phyloP scores from a whole-genome alignment of 164 flowering plant genomes.

The Nymphaea thermarum region DNA sequence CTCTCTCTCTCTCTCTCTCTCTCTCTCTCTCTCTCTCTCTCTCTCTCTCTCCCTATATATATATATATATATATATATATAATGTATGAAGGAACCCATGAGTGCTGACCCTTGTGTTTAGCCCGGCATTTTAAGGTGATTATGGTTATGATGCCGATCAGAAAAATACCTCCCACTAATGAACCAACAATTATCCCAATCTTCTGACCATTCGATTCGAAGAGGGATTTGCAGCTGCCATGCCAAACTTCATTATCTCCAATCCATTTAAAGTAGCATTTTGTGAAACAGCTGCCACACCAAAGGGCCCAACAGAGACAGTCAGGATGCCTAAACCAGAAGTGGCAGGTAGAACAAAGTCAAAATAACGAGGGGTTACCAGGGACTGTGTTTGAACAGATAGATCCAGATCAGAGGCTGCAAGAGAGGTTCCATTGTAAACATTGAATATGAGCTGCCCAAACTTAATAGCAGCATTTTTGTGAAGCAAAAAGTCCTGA shows the following conservation, averaged over 20 bases:
- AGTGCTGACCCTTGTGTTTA: conserved; percentile 6
- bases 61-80: too few species aligned
- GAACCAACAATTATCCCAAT: conserved; percentile 27
- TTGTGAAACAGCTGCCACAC: conserved; percentile 17
- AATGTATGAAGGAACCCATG: conserved; percentile 10
- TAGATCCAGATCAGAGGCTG: conserved; percentile 30
- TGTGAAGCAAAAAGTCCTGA: conserved; percentile 15
- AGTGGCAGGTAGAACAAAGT: conserved; percentile 21
- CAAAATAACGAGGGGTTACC: conserved; percentile 42
- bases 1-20: too few species aligned
- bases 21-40: too few species aligned
- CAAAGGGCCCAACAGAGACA: too few species aligned
- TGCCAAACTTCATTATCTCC: conserved; percentile 72
- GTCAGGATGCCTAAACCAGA: not conserved
- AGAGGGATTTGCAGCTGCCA: conserved; percentile 20
- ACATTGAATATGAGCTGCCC: conserved; percentile 31
- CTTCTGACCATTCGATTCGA: conserved; percentile 25
- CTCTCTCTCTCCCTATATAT: too few species aligned
- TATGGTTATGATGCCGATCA: conserved; percentile 16
- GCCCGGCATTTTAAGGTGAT: conserved; percentile 19
- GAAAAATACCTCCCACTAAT: conserved; percentile 19
- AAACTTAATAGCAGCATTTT: conserved; percentile 6
- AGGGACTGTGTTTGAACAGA: conserved; percentile 10
- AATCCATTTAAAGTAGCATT: conserved; percentile 66
- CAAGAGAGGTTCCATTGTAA: conserved; percentile 32